Evolutionary conservation across 352 stramenopile species (phyloP).

Genomic region (Pythium guiyangense): DNA sequence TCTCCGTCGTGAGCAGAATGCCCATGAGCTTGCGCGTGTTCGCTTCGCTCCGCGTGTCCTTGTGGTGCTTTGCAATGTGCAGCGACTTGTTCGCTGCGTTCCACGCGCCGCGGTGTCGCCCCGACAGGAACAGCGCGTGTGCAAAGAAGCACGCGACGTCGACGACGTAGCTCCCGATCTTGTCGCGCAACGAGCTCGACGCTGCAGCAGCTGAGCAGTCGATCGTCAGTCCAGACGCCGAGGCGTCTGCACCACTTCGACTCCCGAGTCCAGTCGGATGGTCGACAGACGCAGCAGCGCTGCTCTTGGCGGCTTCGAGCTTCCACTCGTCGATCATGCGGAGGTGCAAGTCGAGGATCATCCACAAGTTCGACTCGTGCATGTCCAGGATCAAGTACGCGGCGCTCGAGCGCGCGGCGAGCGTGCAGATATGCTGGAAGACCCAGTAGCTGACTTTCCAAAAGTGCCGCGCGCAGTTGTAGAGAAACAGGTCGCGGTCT

Average conservation of each 20-base stretch:
- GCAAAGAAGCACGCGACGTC: conserved; percentile 74
- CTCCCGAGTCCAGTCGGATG: neutral
- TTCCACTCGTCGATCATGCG: conserved; percentile 67
- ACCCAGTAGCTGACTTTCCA: conserved; percentile 78
- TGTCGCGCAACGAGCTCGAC: conserved; percentile 25
- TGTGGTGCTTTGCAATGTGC: conserved; percentile 73
- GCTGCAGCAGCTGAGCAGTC: conserved; percentile 16
- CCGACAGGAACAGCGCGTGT: conserved; percentile 68
- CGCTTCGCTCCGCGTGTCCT: conserved; percentile 59
- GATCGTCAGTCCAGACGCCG: conserved; percentile 1
- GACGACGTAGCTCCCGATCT: conserved; percentile 49
- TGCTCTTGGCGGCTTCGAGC: conserved; percentile 16
- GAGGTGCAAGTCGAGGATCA: conserved; percentile 71
- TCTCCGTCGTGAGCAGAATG: conserved; percentile 70
- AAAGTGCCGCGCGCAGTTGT: conserved; percentile 63
- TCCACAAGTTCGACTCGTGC: conserved; percentile 80
- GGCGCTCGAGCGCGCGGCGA: conserved; percentile 62
- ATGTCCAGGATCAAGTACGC: conserved; percentile 79
- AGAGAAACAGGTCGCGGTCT: conserved; percentile 60
- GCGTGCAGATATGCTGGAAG: conserved; percentile 78
- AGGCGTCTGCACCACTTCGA: neutral
- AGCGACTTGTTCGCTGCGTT: conserved; percentile 69
- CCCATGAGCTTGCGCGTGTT: conserved; percentile 79
- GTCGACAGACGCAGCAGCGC: no score
- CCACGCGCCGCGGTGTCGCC: conserved; percentile 64